phyloP scores from a whole-genome alignment of 176 grass and related monocot species.

The maize (Zea mays) region Zm-B73-REFERENCE-NAM-5.0 NC_050104.1:10989001-10989500 shows the following conservation, averaged over 20 bases:
- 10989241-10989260: neutral
- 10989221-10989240: neutral
- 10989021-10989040: neutral
- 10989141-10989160: conserved; percentile 57
- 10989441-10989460: too few relatives aligned
- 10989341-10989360: too few relatives aligned
- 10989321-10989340: neutral
- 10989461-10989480: too few relatives aligned
- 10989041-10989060: neutral
- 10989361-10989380: neutral
- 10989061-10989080: neutral
- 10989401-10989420: too few relatives aligned
- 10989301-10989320: neutral
- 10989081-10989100: conserved; percentile 46
- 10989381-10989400: neutral
- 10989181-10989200: conserved; percentile 46
- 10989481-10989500: too few relatives aligned
- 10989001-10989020: neutral
- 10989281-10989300: neutral
- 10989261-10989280: neutral
- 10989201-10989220: conserved; percentile 1
- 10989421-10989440: too few relatives aligned
- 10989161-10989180: conserved; percentile 55
- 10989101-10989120: conserved; percentile 57
- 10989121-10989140: conserved; percentile 50